Evolutionary conservation across 2,329 filamentous ascomycete genomes (phyloP), one percentile per base, ranked within the genome.

Genomic region (Neodidymelliopsis sp.): DNA sequence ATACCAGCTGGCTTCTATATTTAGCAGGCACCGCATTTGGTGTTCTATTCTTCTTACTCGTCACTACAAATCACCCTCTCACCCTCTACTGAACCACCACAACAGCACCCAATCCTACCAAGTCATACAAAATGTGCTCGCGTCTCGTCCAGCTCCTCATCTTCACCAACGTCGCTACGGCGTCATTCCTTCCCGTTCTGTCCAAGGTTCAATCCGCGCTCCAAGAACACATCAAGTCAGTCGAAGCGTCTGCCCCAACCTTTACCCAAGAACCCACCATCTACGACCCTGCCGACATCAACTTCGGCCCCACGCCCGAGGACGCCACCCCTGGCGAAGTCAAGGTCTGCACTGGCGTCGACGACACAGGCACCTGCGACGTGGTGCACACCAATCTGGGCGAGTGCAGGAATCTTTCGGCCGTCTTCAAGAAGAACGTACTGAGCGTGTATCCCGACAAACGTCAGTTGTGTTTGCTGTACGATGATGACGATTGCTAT

Each of bases 301-400:
- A 20, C 5, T 43, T 27, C 20, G 40, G 10, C 10, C 12, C 35
- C 9, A 11, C 15, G 6, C 16, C 12, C 23, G 12, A n/a, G 12
- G 23, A 38, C 22, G 22, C 40, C 9, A 33, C 40, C 6, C 30
- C 40, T 3, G 45, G 45, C 45, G 30, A 33, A 10, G 16, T 40
- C 22, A 33, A 13, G 29, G 19, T 40, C 29, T 48, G 45, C 45
- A 35, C 35, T 18, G 38, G 25, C 15, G 16, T 18, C 10, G 18
- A 30, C 38, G 30, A 31, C 38, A 42, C 25, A n/a, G 38, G 38
- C 10, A 11, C 13, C 7, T 48, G 45, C 29, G 27, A 48, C 16
- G 19, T 23, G n/a, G 16, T 29, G 15, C 28, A 30, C 15, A 6
- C 10, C 8, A 30, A 12, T 16, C 13, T 28, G 15, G 10, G 35